Conservation (phyloP, 2,329 filamentous ascomycete species). For the Monosporascus sp. region DNA sequence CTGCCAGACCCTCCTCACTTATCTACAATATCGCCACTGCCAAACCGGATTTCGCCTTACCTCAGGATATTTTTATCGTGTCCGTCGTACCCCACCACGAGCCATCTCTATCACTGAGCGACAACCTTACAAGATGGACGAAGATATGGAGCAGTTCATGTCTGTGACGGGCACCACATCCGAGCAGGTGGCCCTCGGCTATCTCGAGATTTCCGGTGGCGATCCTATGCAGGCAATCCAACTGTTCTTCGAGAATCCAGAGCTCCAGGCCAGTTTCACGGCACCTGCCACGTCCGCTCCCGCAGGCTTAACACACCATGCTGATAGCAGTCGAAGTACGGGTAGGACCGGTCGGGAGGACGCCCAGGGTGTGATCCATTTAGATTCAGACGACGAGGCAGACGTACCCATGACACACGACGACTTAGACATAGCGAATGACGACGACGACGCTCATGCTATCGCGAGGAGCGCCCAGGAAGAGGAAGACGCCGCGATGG, state of each 20-base stretch:
- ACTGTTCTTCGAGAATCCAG: constrained; percentile 85
- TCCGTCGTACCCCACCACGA: neutral
- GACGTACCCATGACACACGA: constrained; percentile 38
- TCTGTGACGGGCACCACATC: constrained; percentile 69
- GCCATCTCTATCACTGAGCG: neutral
- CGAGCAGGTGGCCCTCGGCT: constrained; percentile 70
- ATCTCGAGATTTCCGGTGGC: constrained; percentile 78
- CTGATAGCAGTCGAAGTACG: constrained; percentile 12
- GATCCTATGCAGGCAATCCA: constrained; percentile 82
- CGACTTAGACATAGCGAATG: constrained; percentile 28
- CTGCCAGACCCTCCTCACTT: too few species aligned
- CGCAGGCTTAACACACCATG: constrained; percentile 29
- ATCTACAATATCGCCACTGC: neutral
- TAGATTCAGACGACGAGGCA: constrained; percentile 72
- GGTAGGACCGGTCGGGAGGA: constrained; percentile 41
- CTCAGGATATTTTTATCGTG: neutral
- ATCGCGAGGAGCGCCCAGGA: constrained; percentile 50
- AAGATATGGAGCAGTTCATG: constrained; percentile 71
- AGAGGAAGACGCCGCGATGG: constrained; percentile 92
- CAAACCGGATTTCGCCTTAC: neutral
- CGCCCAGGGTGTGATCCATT: constrained; percentile 59
- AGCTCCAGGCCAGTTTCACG: constrained; percentile 51
- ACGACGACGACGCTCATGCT: constrained; percentile 34
- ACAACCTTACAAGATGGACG: constrained; percentile 51
- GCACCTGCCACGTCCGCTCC: constrained; percentile 30